A percentile compares a stretch with the other conserved stretches of the same genome.
These are phyloP conservation scores for Ulmus americana DNA, from an alignment of 331 rosid genomes.

Conservation along the genomic window DNA sequence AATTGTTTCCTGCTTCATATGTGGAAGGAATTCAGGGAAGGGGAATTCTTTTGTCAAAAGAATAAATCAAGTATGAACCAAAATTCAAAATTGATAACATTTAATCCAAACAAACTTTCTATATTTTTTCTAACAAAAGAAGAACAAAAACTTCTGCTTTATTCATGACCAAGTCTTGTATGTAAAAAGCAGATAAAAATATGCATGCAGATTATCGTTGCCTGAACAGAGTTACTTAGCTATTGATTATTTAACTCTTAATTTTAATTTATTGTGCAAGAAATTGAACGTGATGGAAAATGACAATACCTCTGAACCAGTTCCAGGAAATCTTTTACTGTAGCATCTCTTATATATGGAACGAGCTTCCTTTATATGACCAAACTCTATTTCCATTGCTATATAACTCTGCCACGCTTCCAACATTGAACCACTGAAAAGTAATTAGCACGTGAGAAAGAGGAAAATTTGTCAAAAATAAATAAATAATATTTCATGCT, in stretches of 20 bases:
- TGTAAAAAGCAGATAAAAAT: no score
- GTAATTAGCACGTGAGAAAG: neutral
- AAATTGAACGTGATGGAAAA: neutral
- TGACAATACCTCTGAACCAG: slow-evolving; percentile 75
- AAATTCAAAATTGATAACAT: no score
- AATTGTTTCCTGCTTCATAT: no score
- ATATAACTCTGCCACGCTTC: slow-evolving; percentile 82
- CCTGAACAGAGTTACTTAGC: neutral
- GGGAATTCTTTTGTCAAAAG: no score
- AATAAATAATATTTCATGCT: neutral
- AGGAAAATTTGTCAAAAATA: neutral
- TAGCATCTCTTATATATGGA: slow-evolving; percentile 80
- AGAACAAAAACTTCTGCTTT: neutral
- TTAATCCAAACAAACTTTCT: no score
- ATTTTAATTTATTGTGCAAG: neutral
- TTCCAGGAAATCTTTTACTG: slow-evolving; percentile 63
- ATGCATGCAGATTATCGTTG: neutral
- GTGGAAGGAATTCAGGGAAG: no score
- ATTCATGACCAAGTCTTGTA: neutral
- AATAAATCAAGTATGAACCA: no score
- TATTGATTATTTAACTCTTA: neutral
- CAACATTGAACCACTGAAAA: slow-evolving; percentile 62
- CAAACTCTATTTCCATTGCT: slow-evolving; percentile 70
- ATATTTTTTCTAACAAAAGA: neutral
- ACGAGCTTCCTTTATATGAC: slow-evolving; percentile 66